Conservation (phyloP, 1,139 yeast species). For the Nakaseomyces glabratus region DNA sequence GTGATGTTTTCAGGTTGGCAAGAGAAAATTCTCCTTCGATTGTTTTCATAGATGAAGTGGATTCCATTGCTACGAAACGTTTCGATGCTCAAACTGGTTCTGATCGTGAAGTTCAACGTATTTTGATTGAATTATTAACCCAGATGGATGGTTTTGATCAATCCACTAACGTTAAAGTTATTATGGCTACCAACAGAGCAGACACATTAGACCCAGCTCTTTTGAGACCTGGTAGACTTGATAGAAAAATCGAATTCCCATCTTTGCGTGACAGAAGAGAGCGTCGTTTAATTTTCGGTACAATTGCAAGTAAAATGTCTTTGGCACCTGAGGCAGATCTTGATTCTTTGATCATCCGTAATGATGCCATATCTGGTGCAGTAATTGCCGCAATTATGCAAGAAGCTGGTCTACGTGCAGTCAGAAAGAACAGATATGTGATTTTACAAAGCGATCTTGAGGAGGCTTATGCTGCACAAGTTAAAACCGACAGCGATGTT, state of each 20-base stretch:
- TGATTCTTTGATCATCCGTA: slow-evolving; percentile 88
- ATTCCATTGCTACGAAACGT: slow-evolving; percentile 98
- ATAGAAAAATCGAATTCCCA: slow-evolving; percentile 96
- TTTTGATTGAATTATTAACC: slow-evolving; percentile 84
- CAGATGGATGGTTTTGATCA: slow-evolving; percentile 99
- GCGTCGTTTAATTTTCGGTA: slow-evolving; percentile 89
- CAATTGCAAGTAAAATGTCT: slow-evolving; percentile 96
- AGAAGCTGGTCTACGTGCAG: slow-evolving; percentile 98
- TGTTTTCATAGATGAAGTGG: slow-evolving; percentile 95
- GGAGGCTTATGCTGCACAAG: slow-evolving; percentile 95
- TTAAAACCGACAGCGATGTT: slow-evolving; percentile 88
- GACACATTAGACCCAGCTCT: slow-evolving; percentile 96
- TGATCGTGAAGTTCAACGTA: slow-evolving; percentile 98
- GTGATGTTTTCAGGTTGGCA: slow-evolving; percentile 95
- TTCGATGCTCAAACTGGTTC: slow-evolving; percentile 99
- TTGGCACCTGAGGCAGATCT: slow-evolving; percentile 96
- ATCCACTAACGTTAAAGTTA: slow-evolving; percentile 87
- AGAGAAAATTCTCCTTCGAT: slow-evolving; percentile 96
- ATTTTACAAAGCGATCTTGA: slow-evolving; percentile 92
- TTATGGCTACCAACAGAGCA: slow-evolving; percentile 98
- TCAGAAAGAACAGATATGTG: slow-evolving; percentile 94
- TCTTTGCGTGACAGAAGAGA: slow-evolving; percentile 93
- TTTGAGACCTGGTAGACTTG: slow-evolving; percentile 96
- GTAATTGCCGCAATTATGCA: slow-evolving; percentile 99
- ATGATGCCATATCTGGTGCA: slow-evolving; percentile 96